These are phyloP conservation scores for Chaetomium fimeti DNA, from an alignment of 495 filamentous ascomycete genomes.

Conservation along the genomic window DNA sequence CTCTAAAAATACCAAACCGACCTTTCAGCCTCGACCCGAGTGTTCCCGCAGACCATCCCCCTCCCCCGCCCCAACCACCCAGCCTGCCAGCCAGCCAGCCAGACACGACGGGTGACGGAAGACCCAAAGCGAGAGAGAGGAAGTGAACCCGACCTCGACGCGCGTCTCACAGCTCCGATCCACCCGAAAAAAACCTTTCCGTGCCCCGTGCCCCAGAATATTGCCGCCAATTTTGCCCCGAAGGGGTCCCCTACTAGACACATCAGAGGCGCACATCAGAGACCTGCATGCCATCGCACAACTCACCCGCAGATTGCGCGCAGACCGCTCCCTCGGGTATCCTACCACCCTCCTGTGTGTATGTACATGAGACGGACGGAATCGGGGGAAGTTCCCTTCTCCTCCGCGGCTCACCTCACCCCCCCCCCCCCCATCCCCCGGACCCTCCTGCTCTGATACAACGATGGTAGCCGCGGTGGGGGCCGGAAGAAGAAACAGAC, in stretches of 20 bases:
- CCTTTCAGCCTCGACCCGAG: background rate
- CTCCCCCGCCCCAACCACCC: background rate
- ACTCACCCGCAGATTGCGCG: background rate
- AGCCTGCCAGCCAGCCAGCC: background rate
- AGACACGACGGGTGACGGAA: background rate
- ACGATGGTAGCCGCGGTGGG: too few relatives aligned
- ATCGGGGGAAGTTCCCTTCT: too few relatives aligned
- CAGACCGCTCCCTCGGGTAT: background rate
- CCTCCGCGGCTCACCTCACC: too few relatives aligned
- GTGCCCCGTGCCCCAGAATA: background rate
- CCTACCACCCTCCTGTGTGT: background rate
- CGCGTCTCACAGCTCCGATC: constrained; percentile 14
- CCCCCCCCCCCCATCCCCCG: too few relatives aligned
- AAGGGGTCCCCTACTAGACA: background rate
- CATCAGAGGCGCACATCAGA: background rate
- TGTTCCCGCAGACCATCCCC: background rate
- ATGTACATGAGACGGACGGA: too few relatives aligned
- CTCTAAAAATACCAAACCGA: background rate
- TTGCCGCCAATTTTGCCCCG: background rate
- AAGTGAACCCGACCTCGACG: constrained; percentile 4
- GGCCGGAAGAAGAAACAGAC: too few relatives aligned
- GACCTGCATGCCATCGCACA: background rate
- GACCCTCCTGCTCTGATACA: too few relatives aligned
- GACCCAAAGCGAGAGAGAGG: background rate
- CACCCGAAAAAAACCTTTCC: background rate